These are phyloP conservation scores for Citrullus colocynthis DNA, from an alignment of 306 rosid species.

Conservation along the genomic window DNA sequence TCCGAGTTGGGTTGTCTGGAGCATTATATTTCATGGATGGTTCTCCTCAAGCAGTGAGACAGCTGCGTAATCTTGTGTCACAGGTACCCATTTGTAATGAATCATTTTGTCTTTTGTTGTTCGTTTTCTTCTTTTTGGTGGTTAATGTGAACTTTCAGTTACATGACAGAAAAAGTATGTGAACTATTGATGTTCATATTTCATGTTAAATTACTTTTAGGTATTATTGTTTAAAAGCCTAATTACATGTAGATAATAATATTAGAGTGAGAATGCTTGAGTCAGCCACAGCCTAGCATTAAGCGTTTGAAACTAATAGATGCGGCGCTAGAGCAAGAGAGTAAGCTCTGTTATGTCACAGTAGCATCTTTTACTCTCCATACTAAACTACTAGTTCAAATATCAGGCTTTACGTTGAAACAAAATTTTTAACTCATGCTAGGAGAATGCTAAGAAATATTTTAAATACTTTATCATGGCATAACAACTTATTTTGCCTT, in stretches of 20 bases:
- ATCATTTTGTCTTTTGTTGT: not conserved
- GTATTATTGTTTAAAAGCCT: not conserved
- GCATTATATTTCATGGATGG: slow-evolving; percentile 93
- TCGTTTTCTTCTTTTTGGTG: not conserved
- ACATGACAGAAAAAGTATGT: not conserved
- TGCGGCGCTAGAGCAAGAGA: not conserved
- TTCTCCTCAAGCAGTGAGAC: slow-evolving; percentile 97
- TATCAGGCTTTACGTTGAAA: not conserved
- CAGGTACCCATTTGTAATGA: slow-evolving; percentile 53
- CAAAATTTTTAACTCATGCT: not conserved
- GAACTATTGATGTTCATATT: not conserved
- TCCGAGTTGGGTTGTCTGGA: slow-evolving; percentile 89
- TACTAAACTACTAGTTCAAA: not conserved
- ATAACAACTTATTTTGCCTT: not conserved
- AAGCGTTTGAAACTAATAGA: not conserved
- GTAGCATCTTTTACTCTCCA: not conserved
- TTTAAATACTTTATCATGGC: not conserved
- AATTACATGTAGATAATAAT: not conserved
- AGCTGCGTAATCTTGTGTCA: slow-evolving; percentile 88
- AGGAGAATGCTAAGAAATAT: not conserved
- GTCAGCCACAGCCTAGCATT: not conserved
- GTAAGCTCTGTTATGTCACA: not conserved
- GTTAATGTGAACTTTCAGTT: not conserved
- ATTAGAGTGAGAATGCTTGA: not conserved
- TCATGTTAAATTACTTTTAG: not conserved